phyloP scores from a whole-genome alignment of 2,329 filamentous ascomycete genomes.

The Trichoderma atroviride region DNA sequence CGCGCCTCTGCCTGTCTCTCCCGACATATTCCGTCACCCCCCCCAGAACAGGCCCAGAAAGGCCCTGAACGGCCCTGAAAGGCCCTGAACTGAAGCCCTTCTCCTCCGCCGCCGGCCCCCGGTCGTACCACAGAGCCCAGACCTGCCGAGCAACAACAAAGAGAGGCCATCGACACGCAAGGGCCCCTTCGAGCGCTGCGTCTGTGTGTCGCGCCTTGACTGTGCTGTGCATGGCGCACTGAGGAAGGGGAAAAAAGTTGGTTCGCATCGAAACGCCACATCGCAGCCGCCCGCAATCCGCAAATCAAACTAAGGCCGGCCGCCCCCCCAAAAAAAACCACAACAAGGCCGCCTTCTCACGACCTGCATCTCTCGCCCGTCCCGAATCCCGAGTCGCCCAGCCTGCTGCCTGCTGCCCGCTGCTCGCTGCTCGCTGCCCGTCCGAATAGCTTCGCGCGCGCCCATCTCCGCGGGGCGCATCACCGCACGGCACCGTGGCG shows the following conservation, averaged over 20 bases:
- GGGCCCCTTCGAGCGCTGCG: neutral
- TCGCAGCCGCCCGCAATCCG: conserved; percentile 28
- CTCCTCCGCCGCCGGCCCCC: conserved; percentile 12
- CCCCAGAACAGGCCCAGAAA: neutral
- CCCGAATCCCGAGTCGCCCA: conserved; percentile 22
- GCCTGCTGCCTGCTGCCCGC: neutral
- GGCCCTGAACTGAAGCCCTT: neutral
- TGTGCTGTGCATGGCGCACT: conserved; percentile 40
- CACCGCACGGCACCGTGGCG: conserved; percentile 52
- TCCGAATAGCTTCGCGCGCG: conserved; percentile 27
- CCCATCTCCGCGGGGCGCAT: conserved; percentile 33
- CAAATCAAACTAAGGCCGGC: conserved; percentile 17
- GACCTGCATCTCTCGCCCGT: conserved; percentile 26
- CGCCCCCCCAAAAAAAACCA: neutral
- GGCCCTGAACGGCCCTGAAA: no score
- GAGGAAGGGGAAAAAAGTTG: conserved; percentile 28
- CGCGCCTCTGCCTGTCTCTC: conserved; percentile 11
- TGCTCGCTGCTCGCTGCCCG: neutral
- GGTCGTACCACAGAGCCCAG: conserved; percentile 4
- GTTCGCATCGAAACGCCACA: conserved; percentile 22
- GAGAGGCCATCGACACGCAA: neutral
- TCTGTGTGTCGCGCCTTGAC: conserved; percentile 20
- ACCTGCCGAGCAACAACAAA: neutral
- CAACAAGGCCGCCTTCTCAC: neutral
- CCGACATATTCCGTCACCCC: conserved; percentile 21